Evolutionary conservation across 1,284 basidiomycete genomes (phyloP).

Genomic region (Rhodotorula sp.): DNA sequence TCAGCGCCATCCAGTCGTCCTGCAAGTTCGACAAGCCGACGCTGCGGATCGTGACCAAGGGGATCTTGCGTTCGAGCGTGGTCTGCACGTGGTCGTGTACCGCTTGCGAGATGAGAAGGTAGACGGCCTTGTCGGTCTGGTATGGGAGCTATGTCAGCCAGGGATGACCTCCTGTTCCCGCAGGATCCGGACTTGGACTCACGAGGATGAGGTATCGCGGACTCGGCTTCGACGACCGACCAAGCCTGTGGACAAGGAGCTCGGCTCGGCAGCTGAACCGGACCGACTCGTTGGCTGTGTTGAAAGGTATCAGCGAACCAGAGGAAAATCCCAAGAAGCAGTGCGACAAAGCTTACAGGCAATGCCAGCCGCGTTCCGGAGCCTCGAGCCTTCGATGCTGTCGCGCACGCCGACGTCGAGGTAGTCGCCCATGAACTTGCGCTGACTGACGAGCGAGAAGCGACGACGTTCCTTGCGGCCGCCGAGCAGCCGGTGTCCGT

Average conservation of each 20-base stretch:
- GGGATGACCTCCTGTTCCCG: not conserved
- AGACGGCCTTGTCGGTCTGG: constrained; percentile 83
- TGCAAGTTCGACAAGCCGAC: constrained; percentile 82
- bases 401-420: constrained; percentile 77
- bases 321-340: not conserved
- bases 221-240: constrained; percentile 84
- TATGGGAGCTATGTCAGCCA: not conserved
- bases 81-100: constrained; percentile 67
- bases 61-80: constrained; percentile 81
- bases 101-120: constrained; percentile 71
- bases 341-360: constrained; percentile 57
- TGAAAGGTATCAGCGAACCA: not conserved
- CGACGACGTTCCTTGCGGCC: constrained; percentile 89
- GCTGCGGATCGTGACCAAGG: constrained; percentile 78
- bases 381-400: constrained; percentile 74
- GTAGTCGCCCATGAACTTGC: constrained; percentile 96
- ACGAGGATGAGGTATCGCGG: constrained; percentile 90
- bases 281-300: constrained; percentile 60
- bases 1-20: constrained; percentile 89
- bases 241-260: constrained; percentile 79
- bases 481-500: constrained; percentile 87
- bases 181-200: constrained; percentile 47
- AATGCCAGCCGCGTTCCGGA: constrained; percentile 72
- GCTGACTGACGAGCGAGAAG: constrained; percentile 89
- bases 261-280: constrained; percentile 84